phyloP scores from a whole-genome alignment of 176 grass and related monocot genomes.

The Musa acuminata region DNA sequence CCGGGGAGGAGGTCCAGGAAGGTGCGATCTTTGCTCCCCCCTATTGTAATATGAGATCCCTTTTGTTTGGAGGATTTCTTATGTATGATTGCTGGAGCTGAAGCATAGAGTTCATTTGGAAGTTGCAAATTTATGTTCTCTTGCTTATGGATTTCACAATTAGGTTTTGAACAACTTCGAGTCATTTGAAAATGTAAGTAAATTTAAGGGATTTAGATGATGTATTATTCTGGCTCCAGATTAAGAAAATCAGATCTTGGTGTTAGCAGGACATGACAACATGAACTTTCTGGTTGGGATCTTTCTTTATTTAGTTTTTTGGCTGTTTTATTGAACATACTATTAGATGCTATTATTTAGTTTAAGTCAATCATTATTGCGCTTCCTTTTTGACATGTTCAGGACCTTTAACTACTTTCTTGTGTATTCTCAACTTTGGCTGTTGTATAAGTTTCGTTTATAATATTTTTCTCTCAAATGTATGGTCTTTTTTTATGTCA shows the following conservation, averaged over 20 bases:
- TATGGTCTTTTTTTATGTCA: no score
- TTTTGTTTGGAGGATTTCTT: background rate
- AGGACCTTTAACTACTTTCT: background rate
- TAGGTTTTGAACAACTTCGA: background rate
- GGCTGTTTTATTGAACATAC: background rate
- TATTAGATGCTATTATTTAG: no score
- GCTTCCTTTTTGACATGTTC: background rate
- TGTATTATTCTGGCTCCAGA: background rate
- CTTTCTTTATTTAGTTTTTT: background rate
- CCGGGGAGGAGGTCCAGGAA: slow-evolving; percentile 22
- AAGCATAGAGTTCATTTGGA: background rate
- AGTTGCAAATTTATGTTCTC: background rate
- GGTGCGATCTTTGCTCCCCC: slow-evolving; percentile 10
- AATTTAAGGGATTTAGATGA: background rate
- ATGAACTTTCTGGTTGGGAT: background rate
- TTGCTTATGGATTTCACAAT: background rate
- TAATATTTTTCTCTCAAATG: no score
- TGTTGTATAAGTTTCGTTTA: no score
- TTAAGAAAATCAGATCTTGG: background rate
- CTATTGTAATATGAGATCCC: slow-evolving; percentile 1
- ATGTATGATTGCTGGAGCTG: background rate
- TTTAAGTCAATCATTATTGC: no score
- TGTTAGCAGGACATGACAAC: background rate
- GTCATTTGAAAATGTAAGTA: background rate
- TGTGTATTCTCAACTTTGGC: no score